These are phyloP conservation scores for Colletotrichum magnum DNA, from an alignment of 2,329 filamentous ascomycete species.

Conservation along the genomic window DNA sequence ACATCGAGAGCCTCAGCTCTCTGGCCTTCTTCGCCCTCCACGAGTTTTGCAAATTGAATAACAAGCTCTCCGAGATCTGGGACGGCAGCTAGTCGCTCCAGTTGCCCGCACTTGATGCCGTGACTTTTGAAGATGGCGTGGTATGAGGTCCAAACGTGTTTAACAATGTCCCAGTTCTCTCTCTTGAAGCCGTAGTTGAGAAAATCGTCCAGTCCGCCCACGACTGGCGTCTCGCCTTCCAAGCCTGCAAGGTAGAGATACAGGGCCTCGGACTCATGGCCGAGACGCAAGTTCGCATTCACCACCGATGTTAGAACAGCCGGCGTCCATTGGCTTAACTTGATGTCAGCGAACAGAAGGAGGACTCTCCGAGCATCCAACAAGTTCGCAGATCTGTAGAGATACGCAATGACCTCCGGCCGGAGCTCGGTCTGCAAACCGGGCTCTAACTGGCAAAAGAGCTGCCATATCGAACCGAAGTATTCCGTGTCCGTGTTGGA, in stretches of 20 bases:
- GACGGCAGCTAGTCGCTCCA: slow-evolving; percentile 45
- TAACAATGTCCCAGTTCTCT: slow-evolving; percentile 52
- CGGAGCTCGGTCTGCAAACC: slow-evolving; percentile 48
- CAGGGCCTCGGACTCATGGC: slow-evolving; percentile 56
- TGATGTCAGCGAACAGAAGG: slow-evolving; percentile 58
- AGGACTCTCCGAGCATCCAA: slow-evolving; percentile 62
- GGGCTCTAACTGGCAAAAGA: slow-evolving; percentile 56
- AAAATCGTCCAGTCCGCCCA: slow-evolving; percentile 60
- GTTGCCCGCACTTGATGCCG: slow-evolving; percentile 8
- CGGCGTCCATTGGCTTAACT: slow-evolving; percentile 56
- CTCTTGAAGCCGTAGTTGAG: slow-evolving; percentile 56
- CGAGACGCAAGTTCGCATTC: slow-evolving; percentile 57
- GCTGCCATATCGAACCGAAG: slow-evolving; percentile 60
- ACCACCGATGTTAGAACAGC: slow-evolving; percentile 57
- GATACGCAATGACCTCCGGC: slow-evolving; percentile 55
- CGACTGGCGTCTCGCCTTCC: slow-evolving; percentile 47
- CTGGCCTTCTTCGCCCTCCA: neutral
- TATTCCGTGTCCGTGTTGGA: slow-evolving; percentile 43
- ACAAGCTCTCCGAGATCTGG: slow-evolving; percentile 49
- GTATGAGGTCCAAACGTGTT: slow-evolving; percentile 56
- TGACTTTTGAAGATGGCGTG: slow-evolving; percentile 41
- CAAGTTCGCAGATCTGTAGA: slow-evolving; percentile 58
- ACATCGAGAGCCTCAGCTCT: slow-evolving; percentile 38
- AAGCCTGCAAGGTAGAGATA: slow-evolving; percentile 57
- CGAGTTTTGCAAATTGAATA: slow-evolving; percentile 47